These are phyloP conservation scores for Chaetomium cochliodes DNA, from an alignment of 495 filamentous ascomycete genomes.

Conservation along the genomic window DNA sequence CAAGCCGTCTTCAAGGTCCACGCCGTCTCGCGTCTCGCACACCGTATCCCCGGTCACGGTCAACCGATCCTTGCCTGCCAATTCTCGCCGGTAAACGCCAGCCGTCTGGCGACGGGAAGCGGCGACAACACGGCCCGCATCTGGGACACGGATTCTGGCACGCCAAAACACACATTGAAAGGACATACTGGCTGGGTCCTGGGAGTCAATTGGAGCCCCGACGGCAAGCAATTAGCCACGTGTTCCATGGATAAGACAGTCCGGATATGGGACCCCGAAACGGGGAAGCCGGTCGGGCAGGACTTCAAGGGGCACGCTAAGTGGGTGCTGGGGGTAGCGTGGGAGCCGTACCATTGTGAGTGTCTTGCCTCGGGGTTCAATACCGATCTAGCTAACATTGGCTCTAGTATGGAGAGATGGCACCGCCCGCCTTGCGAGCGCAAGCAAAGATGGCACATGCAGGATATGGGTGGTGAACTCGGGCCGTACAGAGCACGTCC, in stretches of 20 bases:
- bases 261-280: constrained; percentile 83
- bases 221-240: constrained; percentile 78
- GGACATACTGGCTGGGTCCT: constrained; percentile 95
- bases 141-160: constrained; percentile 95
- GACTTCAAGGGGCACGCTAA: constrained; percentile 87
- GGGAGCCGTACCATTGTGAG: constrained; percentile 84
- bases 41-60: constrained; percentile 86
- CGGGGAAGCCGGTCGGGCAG: constrained; percentile 70
- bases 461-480: constrained; percentile 83
- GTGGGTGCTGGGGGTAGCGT: constrained; percentile 83
- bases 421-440: constrained; percentile 77
- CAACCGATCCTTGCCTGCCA: constrained; percentile 85
- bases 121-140: constrained; percentile 91
- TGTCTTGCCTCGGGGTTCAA: not conserved
- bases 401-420: constrained; percentile 60
- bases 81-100: constrained; percentile 80
- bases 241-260: constrained; percentile 93
- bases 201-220: constrained; percentile 80
- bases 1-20: constrained; percentile 94
- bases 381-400: not conserved
- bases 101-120: constrained; percentile 81
- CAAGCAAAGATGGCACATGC: constrained; percentile 87
- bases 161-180: constrained; percentile 82
- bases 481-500: constrained; percentile 71
- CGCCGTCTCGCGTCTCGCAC: constrained; percentile 84